These are phyloP conservation scores for Leccinum disarticulatum DNA, from an alignment of 768 basidiomycete species.

Conservation along the genomic window DNA sequence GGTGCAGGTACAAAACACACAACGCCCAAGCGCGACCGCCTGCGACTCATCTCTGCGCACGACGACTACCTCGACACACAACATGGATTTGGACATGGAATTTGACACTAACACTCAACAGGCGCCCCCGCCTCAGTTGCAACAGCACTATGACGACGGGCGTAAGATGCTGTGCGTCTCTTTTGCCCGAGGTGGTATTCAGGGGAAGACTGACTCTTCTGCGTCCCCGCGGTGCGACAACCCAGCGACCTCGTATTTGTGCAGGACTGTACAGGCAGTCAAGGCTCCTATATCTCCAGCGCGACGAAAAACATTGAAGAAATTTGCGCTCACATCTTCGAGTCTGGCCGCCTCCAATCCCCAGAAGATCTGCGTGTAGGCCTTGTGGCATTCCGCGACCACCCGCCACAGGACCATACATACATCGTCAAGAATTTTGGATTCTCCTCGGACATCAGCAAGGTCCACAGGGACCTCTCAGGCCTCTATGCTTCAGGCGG, in stretches of 20 bases:
- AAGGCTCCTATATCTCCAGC: conserved; percentile 87
- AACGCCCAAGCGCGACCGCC: conserved; percentile 8
- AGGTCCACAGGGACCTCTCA: conserved; percentile 83
- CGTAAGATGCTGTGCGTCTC: conserved; percentile 75
- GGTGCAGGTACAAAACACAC: conserved; percentile 22
- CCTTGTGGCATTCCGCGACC: conserved; percentile 92
- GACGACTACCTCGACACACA: conserved; percentile 9
- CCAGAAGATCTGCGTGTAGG: conserved; percentile 90
- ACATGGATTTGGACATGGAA: conserved; percentile 84
- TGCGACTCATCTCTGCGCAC: conserved; percentile 17
- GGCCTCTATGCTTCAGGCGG: conserved; percentile 86
- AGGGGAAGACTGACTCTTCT: conserved; percentile 19
- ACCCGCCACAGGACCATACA: conserved; percentile 96
- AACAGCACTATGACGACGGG: conserved; percentile 37
- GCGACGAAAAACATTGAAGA: conserved; percentile 96
- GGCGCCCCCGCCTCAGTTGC: conserved; percentile 34
- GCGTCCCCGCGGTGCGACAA: background rate
- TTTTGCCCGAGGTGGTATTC: background rate
- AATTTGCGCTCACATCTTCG: conserved; percentile 92
- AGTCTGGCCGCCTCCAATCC: conserved; percentile 87
- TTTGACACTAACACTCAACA: conserved; percentile 46
- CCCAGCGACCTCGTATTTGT: conserved; percentile 89
- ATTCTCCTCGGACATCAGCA: conserved; percentile 87
- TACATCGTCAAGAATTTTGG: conserved; percentile 93
- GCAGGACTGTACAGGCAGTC: conserved; percentile 93